Base-by-base conservation (phyloP, 148 eudicot genomes). In the Diospyros kaki region DNA sequence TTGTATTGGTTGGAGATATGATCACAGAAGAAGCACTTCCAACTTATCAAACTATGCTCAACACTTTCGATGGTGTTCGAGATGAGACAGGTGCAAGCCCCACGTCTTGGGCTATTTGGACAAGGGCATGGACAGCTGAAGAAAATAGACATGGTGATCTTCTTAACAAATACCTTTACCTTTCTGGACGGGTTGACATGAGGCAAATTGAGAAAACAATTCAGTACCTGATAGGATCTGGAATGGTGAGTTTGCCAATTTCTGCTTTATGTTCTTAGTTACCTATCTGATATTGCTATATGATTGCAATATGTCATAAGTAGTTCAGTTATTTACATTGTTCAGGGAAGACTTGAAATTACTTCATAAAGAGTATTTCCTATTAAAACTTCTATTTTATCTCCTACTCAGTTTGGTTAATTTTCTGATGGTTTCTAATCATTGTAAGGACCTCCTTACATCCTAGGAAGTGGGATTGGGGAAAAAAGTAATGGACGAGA, bases 131-230 rank as follows among this genome's bases (percentile, higher is more conserved):
- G 91, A 86, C 87, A 3, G 91, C 89, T 50, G 89, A 88, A 75
- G 91, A 88, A 73, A 88, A 88, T 55, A 78, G 91, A 78, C 91
- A 88, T 46, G 91, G 91, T 58, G 89, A 88, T 64, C 87, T 88
- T 60, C 80, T 88, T 18, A 84, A 79, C 67, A 84, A 81, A 66
- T 88, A 88, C 67, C 86, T 88, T 40, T 86, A 86, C 59, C 81
- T 88, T 3, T 77, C 82, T n/a, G 89, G 89, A 2, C 85, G 91
- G 50, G 88, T 88, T 7, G 88, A 88, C 63, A 88, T 88, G 91
- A 88, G 43, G 63, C 77, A 76, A 66, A 75, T 88, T 14, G 84
- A 88, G 80, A 84, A 81, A 69, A 88, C 91, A 5, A 77, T 84
- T 18, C 91, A 86, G 54, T 86, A 88, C 11, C 76, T 88, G 6